Base-by-base conservation (phyloP, 2,329 filamentous ascomycete genomes). In the Hypomyces rosellus region DNA sequence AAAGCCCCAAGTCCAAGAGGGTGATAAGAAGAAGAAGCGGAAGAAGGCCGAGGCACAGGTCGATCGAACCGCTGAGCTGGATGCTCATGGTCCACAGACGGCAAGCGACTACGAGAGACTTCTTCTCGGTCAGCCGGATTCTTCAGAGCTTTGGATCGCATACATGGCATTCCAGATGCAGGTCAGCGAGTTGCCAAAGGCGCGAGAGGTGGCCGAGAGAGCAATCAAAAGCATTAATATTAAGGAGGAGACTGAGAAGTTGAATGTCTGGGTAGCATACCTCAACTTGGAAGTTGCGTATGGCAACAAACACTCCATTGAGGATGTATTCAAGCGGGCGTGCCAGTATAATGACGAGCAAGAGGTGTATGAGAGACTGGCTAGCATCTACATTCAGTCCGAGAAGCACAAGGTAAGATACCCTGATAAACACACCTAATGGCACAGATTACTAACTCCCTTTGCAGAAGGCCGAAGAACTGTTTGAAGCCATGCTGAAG, bases 91-190 rank as follows among this genome's bases (percentile, higher is more conserved):
- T 0, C 93, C 93, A 2, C 90, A 95, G 65, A 92, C 89, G 1
- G 81, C 88, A 14, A 88, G 87, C 55, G 95, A 99, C 69, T 99
- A 90, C 67, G 95, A 99, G 71, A 86, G 93, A 59, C 83, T 96
- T 20, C 80, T 99, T 39, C 81, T 99, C 18, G 89, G 90, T 50
- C 88, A 95, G 65, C 90, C 93, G 2, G 90, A 97, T 70, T 92
- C 88, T n/a, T 95, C 92, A 1, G 77, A 86, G 54, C 79, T 97
- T 25, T 99, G 93, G 93, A 88, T 96, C 49, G 82, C 89, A 57
- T 99, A 99, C 72, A 97, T 99, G 89, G 90, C 91, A n/a, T 95
- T 95, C 78, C 89, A 97, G 70, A 85, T 96, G 68, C 86, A 95
- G 64, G 81, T 95, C 47, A 89, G 89, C 64, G 93, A 99, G 69